These are phyloP conservation scores for Spergularia marina DNA, from an alignment of 148 eudicot genomes.

Conservation along the genomic window DNA sequence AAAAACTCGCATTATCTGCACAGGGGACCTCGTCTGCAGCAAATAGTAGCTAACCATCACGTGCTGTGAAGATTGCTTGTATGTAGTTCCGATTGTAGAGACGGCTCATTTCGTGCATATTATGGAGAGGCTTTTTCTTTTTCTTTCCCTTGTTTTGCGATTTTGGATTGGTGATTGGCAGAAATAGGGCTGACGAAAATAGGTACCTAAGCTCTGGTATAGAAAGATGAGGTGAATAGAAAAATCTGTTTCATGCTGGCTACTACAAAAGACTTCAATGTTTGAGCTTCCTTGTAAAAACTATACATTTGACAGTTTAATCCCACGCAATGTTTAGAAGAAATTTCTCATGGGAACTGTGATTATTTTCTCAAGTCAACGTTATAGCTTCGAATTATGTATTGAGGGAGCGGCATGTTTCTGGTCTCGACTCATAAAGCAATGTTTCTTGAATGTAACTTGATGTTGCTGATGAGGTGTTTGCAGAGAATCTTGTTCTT, in stretches of 20 bases:
- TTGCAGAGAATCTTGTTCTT: too few species aligned
- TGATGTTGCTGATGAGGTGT: too few species aligned
- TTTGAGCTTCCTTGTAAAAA: not conserved
- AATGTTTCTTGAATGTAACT: too few species aligned
- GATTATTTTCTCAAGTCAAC: not conserved
- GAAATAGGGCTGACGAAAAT: constrained; percentile 8
- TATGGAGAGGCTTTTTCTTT: constrained; percentile 13
- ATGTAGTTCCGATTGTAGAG: constrained; percentile 18
- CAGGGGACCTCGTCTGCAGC: constrained; percentile 37
- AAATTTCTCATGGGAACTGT: not conserved
- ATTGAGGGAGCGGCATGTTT: not conserved
- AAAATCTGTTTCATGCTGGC: not conserved
- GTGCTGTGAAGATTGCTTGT: constrained; percentile 3
- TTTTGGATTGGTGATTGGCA: constrained; percentile 9
- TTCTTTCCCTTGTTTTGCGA: not conserved
- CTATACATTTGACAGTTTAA: not conserved
- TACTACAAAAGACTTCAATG: not conserved
- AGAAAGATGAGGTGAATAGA: constrained; percentile 3
- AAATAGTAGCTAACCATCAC: constrained; percentile 29
- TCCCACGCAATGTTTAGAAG: not conserved
- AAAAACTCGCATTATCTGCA: constrained; percentile 6
- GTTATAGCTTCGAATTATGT: not conserved
- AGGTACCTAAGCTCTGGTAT: constrained; percentile 18
- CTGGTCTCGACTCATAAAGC: too few species aligned
- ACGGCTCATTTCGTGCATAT: constrained; percentile 21